Conservation (phyloP, 2,329 filamentous ascomycete genomes). For the Karstenula rhodostoma region DNA sequence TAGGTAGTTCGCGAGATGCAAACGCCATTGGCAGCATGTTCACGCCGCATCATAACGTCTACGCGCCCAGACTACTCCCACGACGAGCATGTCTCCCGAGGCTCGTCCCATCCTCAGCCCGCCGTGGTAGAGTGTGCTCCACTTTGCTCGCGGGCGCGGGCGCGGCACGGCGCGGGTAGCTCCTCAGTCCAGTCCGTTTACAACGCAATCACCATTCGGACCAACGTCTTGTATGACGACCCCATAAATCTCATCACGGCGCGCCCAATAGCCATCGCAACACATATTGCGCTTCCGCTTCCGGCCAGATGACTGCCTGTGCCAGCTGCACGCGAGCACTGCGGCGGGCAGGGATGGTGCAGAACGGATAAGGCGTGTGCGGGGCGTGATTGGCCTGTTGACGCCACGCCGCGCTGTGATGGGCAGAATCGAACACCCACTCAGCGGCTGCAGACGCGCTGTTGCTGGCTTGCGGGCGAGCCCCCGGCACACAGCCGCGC, state of each 20-base stretch:
- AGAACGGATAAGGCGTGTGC: background rate
- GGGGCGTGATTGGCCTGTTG: constrained; percentile 33
- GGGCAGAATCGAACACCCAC: constrained; percentile 38
- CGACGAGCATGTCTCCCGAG: constrained; percentile 3
- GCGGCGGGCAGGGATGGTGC: constrained; percentile 15
- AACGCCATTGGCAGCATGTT: constrained; percentile 10
- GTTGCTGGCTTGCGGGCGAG: constrained; percentile 13
- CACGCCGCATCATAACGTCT: background rate
- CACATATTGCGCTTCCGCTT: constrained; percentile 15
- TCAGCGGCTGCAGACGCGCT: constrained; percentile 39
- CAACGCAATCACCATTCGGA: background rate
- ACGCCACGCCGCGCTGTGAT: constrained; percentile 39
- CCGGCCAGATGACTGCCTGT: background rate
- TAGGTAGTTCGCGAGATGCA: background rate
- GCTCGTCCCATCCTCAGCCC: constrained; percentile 11
- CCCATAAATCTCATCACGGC: background rate
- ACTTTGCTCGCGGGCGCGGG: constrained; percentile 8
- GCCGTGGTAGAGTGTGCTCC: background rate
- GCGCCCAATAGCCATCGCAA: constrained; percentile 2
- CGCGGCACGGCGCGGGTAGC: background rate
- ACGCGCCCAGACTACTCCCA: constrained; percentile 3
- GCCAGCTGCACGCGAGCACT: background rate
- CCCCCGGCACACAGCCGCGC: constrained; percentile 28
- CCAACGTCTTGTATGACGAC: background rate
- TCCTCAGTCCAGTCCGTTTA: background rate